These are phyloP conservation scores for Penicillium decumbens DNA, from an alignment of 2,329 filamentous ascomycete species.

Conservation along the genomic window DNA sequence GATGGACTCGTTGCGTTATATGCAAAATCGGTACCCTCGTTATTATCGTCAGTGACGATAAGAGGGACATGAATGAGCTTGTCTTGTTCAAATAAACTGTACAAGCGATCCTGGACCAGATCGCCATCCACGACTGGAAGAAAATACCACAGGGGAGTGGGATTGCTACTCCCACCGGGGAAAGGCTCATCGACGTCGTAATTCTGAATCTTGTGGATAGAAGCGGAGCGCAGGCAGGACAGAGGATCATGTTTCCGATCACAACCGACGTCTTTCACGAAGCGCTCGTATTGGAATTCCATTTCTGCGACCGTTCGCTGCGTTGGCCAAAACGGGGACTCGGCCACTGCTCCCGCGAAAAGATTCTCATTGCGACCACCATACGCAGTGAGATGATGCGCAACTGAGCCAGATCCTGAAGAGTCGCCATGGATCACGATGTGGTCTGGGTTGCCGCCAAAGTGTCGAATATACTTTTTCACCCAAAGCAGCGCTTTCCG, in stretches of 20 bases:
- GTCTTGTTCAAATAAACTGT: slow-evolving; percentile 47
- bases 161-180: slow-evolving; percentile 33
- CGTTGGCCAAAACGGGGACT: slow-evolving; percentile 48
- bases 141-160: slow-evolving; percentile 50
- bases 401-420: slow-evolving; percentile 57
- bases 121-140: slow-evolving; percentile 53
- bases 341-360: slow-evolving; percentile 47
- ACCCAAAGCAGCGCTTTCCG: slow-evolving; percentile 59
- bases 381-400: slow-evolving; percentile 51
- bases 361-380: slow-evolving; percentile 46
- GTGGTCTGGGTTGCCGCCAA: slow-evolving; percentile 56
- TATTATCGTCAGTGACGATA: slow-evolving; percentile 47
- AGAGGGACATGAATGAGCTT: slow-evolving; percentile 53
- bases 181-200: slow-evolving; percentile 41
- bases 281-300: slow-evolving; percentile 47
- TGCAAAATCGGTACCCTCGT: slow-evolving; percentile 46
- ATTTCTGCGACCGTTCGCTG: slow-evolving; percentile 44
- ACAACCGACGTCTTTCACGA: slow-evolving; percentile 45
- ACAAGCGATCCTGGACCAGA: slow-evolving; percentile 50
- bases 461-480: slow-evolving; percentile 52
- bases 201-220: slow-evolving; percentile 40
- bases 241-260: slow-evolving; percentile 35
- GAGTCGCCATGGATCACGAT: slow-evolving; percentile 60
- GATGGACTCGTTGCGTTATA: slow-evolving; percentile 43
- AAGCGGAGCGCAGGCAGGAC: slow-evolving; percentile 44